These are phyloP conservation scores for Pleurotus giganteus DNA, from an alignment of 768 basidiomycete species.

Conservation along the genomic window DNA sequence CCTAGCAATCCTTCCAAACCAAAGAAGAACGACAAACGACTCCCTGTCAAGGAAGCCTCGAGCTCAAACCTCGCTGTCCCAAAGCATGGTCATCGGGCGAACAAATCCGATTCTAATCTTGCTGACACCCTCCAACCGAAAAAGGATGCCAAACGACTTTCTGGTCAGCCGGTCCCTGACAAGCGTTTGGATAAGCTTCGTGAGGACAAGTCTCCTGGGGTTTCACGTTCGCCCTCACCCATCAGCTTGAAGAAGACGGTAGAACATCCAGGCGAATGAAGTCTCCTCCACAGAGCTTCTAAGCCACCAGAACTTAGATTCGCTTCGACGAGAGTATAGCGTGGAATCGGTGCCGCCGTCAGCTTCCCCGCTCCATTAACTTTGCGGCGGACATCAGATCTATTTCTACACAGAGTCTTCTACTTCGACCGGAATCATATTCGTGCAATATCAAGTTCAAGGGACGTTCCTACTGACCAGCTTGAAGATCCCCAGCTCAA, in stretches of 20 bases:
- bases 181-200: neutral
- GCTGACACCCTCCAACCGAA: neutral
- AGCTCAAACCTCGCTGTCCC: neutral
- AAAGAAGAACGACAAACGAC: no score
- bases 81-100: neutral
- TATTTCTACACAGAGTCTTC: neutral
- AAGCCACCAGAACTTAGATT: neutral
- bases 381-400: neutral
- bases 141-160: neutral
- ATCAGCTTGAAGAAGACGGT: no score
- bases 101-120: neutral
- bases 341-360: neutral
- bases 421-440: neutral
- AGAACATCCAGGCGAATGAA: neutral
- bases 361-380: neutral
- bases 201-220: neutral
- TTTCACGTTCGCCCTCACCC: neutral
- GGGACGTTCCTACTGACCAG: neutral
- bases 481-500: neutral
- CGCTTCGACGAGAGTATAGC: neutral
- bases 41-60: no score
- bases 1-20: no score
- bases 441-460: conserved; percentile 1
- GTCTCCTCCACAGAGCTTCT: neutral
- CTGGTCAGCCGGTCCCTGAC: neutral